These are phyloP conservation scores for Rhodomyrtus tomentosa DNA, from an alignment of 345 rosid species.

Conservation along the genomic window DNA sequence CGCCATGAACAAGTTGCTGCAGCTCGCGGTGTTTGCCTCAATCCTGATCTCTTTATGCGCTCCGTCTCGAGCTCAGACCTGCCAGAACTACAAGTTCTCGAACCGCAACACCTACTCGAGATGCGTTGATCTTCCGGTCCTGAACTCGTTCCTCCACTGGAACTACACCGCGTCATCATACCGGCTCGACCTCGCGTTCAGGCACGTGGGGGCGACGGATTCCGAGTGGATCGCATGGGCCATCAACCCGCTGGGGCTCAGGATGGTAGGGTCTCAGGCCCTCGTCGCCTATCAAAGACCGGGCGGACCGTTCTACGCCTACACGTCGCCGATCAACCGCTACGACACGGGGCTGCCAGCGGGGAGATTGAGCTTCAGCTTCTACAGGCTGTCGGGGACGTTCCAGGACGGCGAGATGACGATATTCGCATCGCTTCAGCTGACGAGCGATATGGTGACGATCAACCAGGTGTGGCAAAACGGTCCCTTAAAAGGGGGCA, in stretches of 20 bases:
- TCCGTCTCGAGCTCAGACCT: constrained; percentile 4
- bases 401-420: constrained; percentile 9
- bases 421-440: constrained; percentile 30
- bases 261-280: constrained; percentile 43
- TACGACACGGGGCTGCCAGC: constrained; percentile 14
- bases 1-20: background rate
- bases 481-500: constrained; percentile 1
- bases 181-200: constrained; percentile 3
- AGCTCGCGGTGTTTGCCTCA: background rate
- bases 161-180: constrained; percentile 5
- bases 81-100: constrained; percentile 6
- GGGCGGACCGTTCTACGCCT: constrained; percentile 9
- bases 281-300: constrained; percentile 28
- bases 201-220: constrained; percentile 2
- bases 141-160: constrained; percentile 16
- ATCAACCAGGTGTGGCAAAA: constrained; percentile 40
- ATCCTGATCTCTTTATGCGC: background rate
- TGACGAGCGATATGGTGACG: background rate
- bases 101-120: background rate
- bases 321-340: constrained; percentile 9
- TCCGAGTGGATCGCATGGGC: constrained; percentile 58
- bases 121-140: constrained; percentile 7
- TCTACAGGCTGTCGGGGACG: constrained; percentile 11
- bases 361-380: constrained; percentile 16
- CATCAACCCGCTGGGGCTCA: constrained; percentile 27